Evolutionary conservation across 139 green algal species (phyloP).

Genomic region (Tetraselmis striata): DNA sequence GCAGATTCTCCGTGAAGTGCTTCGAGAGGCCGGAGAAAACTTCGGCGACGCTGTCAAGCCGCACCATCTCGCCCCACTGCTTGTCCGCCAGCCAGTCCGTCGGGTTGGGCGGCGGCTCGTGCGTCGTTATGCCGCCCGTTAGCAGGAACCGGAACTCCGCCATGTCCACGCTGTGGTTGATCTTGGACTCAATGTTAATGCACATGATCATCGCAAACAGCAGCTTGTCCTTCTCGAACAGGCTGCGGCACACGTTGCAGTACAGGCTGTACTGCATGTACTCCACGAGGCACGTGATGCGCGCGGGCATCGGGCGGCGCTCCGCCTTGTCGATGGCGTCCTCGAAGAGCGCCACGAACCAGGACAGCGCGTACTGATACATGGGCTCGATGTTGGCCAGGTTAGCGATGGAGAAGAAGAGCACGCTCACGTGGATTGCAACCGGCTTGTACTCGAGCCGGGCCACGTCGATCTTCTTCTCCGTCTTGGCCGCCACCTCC

Average conservation of each 20-base stretch:
- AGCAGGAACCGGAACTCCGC: slow-evolving; percentile 68
- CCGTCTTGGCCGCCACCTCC: slow-evolving; percentile 34
- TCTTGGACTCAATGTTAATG: slow-evolving; percentile 39
- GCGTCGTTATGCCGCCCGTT: slow-evolving; percentile 50
- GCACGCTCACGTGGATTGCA: slow-evolving; percentile 16
- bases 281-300: slow-evolving; percentile 34
- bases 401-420: slow-evolving; percentile 40
- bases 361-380: slow-evolving; percentile 42
- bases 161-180: slow-evolving; percentile 41
- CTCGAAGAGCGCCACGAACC: slow-evolving; percentile 23
- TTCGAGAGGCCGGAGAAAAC: slow-evolving; percentile 28
- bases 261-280: slow-evolving; percentile 51
- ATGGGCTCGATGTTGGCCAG: slow-evolving; percentile 39
- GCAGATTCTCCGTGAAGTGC: slow-evolving; percentile 26
- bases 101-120: slow-evolving; percentile 38
- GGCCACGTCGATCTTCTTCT: slow-evolving; percentile 32
- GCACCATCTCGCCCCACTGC: slow-evolving; percentile 61
- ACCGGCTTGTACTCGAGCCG: slow-evolving; percentile 33
- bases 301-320: slow-evolving; percentile 9
- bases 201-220: slow-evolving; percentile 62
- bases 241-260: slow-evolving; percentile 43
- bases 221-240: slow-evolving; percentile 85
- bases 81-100: slow-evolving; percentile 47
- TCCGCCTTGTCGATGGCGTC: slow-evolving; percentile 30
- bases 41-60: slow-evolving; percentile 21